A percentile compares a stretch with the other conserved stretches of the same genome.
These are phyloP conservation scores for Glomus cerebriforme DNA, from an alignment of 192 early-diverging fungal genomes.

Conservation along the genomic window DNA sequence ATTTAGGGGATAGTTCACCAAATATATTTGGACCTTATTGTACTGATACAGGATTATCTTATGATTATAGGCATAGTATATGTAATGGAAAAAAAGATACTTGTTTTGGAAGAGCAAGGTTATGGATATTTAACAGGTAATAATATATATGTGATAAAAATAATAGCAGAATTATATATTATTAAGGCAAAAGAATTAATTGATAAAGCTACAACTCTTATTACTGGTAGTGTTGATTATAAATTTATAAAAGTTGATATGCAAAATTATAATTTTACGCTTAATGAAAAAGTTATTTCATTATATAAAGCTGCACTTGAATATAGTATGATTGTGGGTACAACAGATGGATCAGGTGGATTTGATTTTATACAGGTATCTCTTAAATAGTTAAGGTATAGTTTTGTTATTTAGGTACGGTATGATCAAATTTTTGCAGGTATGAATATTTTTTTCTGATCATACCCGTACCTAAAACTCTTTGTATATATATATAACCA, in stretches of 20 bases:
- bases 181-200: conserved; percentile 34
- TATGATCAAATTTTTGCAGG: no score
- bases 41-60: conserved; percentile 36
- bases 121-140: conserved; percentile 30
- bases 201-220: not conserved
- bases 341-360: conserved; percentile 54
- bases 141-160: conserved; percentile 36
- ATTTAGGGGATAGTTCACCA: conserved; percentile 37
- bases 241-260: conserved; percentile 35
- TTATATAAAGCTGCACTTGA: conserved; percentile 40
- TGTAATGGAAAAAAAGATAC: conserved; percentile 13
- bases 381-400: no score
- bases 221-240: conserved; percentile 34
- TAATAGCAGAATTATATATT: conserved; percentile 40
- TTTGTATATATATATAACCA: no score
- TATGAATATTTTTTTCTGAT: no score
- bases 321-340: conserved; percentile 51
- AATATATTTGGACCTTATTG: conserved; percentile 42
- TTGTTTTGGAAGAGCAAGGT: conserved; percentile 38
- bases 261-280: conserved; percentile 5
- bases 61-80: conserved; percentile 26
- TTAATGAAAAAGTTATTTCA: conserved; percentile 14
- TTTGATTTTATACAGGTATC: no score
- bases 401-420: no score
- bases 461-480: no score